These are phyloP conservation scores for Raffaelea arxii DNA, from an alignment of 2,329 filamentous ascomycete genomes.

Conservation along the genomic window DNA sequence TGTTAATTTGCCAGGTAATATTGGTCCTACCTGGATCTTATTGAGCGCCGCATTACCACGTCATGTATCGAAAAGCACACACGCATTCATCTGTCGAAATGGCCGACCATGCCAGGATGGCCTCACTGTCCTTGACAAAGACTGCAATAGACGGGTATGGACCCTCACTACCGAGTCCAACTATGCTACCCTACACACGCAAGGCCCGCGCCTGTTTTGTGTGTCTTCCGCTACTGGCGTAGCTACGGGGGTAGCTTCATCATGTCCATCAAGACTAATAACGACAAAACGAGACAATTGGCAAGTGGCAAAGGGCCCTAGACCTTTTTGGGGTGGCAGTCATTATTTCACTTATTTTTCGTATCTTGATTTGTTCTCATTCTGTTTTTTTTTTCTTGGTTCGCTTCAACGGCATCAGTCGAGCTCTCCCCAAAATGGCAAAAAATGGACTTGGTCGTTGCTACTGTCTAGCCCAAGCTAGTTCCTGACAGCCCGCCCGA, in stretches of 20 bases:
- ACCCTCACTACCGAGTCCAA: no score
- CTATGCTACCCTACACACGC: no score
- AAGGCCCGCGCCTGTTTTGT: no score
- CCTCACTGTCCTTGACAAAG: background rate
- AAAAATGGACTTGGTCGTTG: no score
- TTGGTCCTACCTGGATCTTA: slow-evolving; percentile 9
- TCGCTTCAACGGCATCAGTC: no score
- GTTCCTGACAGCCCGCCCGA: background rate
- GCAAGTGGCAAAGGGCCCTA: background rate
- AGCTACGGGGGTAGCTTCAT: background rate
- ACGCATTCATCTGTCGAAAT: no score
- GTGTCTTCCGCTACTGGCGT: background rate
- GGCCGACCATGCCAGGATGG: slow-evolving; percentile 1
- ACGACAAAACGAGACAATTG: background rate
- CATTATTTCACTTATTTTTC: background rate
- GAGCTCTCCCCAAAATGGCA: no score
- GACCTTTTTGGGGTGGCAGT: background rate
- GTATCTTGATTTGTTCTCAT: background rate
- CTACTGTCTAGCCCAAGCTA: background rate
- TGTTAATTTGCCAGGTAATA: slow-evolving; percentile 11
- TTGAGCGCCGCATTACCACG: background rate
- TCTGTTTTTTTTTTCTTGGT: background rate
- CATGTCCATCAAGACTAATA: background rate
- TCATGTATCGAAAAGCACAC: slow-evolving; percentile 8
- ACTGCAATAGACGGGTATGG: no score